Conservation (phyloP, 2,329 filamentous ascomycete genomes). For the Neofusicoccum laricinum region DNA sequence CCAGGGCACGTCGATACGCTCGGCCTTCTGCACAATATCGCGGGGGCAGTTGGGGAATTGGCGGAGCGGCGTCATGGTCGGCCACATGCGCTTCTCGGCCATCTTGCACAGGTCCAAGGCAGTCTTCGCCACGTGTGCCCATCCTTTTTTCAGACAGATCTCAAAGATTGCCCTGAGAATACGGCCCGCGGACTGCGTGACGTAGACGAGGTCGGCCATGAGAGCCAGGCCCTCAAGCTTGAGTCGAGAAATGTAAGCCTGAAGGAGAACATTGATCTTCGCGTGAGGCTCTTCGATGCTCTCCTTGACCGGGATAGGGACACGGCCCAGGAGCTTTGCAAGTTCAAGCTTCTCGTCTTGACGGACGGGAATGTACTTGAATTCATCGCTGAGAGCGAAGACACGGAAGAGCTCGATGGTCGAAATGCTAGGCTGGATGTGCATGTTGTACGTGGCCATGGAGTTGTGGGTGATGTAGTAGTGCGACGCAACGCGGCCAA, state of each 20-base stretch:
- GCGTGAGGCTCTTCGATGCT: conserved; percentile 94
- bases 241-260: conserved; percentile 93
- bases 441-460: conserved; percentile 95
- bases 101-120: conserved; percentile 96
- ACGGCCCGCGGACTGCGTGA: conserved; percentile 95
- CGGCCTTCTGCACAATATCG: conserved; percentile 87
- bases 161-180: conserved; percentile 95
- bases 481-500: conserved; percentile 92
- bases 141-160: conserved; percentile 95
- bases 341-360: conserved; percentile 97
- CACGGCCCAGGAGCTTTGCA: conserved; percentile 81
- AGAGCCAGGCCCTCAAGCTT: conserved; percentile 90
- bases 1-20: conserved; percentile 94
- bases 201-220: conserved; percentile 98
- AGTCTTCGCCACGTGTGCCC: conserved; percentile 88
- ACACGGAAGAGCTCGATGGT: conserved; percentile 96
- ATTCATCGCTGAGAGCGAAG: conserved; percentile 93
- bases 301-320: conserved; percentile 96
- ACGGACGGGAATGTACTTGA: conserved; percentile 97
- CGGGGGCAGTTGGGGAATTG: conserved; percentile 81
- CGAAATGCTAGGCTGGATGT: conserved; percentile 88
- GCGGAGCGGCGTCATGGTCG: conserved; percentile 91
- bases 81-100: conserved; percentile 99
- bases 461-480: conserved; percentile 97
- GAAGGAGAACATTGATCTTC: conserved; percentile 96